Percentiles rank a stretch among this genome's conserved stretches.
Conservation (phyloP, 352 stramenopile genomes). For the Phytopythium ostracodes region DNA sequence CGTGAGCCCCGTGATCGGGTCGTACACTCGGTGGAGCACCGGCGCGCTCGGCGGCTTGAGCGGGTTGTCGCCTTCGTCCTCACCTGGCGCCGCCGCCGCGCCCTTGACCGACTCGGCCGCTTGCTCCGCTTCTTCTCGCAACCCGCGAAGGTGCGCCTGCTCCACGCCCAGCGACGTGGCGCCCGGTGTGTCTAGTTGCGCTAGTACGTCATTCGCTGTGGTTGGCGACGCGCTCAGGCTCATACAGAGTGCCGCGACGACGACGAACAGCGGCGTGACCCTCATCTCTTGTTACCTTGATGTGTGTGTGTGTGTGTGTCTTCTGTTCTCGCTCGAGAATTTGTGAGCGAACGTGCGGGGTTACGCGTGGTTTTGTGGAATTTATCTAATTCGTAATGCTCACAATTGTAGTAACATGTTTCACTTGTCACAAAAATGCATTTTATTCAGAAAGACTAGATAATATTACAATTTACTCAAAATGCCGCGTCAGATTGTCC, state of each 20-base stretch:
- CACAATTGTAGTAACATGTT: too few relatives aligned
- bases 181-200: not conserved
- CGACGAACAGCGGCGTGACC: conserved; percentile 10
- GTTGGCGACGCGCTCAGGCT: conserved; percentile 3
- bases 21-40: conserved; percentile 51
- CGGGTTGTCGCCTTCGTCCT: conserved; percentile 21
- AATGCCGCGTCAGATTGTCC: conserved; percentile 1
- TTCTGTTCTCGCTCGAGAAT: not conserved
- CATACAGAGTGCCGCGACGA: conserved; percentile 14
- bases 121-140: conserved; percentile 4
- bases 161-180: not conserved
- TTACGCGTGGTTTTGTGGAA: not conserved
- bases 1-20: conserved; percentile 53
- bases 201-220: not conserved
- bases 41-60: conserved; percentile 22
- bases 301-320: too few relatives aligned
- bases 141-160: not conserved
- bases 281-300: conserved; percentile 20
- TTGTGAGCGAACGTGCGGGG: too few relatives aligned
- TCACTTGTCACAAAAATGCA: too few relatives aligned
- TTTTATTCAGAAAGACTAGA: too few relatives aligned
- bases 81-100: not conserved
- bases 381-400: too few relatives aligned
- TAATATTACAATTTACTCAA: conserved; percentile 8
- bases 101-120: conserved; percentile 5